Percentiles rank a stretch among this genome's conserved stretches.
Conservation (phyloP, 257 asterid genomes). For the Solanum phureja region DNA sequence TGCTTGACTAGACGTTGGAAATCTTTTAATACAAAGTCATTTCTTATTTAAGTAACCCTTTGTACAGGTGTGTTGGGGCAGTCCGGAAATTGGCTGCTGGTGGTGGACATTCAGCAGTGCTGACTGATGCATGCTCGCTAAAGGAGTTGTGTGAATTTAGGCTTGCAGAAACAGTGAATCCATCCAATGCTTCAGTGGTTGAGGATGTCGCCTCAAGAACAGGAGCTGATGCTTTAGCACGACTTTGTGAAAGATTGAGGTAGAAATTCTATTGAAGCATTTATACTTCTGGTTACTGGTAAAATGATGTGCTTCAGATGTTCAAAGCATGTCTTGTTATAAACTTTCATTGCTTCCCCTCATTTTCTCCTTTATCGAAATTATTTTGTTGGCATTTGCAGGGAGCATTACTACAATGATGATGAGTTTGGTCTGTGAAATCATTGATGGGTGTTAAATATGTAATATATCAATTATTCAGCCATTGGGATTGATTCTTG, state of each 20-base stretch:
- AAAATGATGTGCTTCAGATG: not conserved
- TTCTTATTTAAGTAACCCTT: conserved; percentile 1
- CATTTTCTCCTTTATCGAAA: not conserved
- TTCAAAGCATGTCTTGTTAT: not conserved
- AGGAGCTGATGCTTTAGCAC: conserved; percentile 82
- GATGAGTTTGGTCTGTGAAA: conserved; percentile 8
- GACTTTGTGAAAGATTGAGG: conserved; percentile 79
- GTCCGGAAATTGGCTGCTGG: conserved; percentile 90
- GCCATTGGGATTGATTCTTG: not conserved
- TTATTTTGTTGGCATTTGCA: conserved; percentile 15
- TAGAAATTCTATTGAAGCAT: not conserved
- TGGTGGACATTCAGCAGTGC: conserved; percentile 93
- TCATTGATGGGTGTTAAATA: not conserved
- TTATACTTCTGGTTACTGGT: too few species aligned
- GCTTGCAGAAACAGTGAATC: conserved; percentile 59
- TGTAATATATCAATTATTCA: not conserved
- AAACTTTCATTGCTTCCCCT: not conserved
- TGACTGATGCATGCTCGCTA: conserved; percentile 89
- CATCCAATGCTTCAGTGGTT: conserved; percentile 58
- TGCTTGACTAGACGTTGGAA: not conserved
- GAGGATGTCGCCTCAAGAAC: conserved; percentile 79
- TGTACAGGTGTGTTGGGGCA: conserved; percentile 77
- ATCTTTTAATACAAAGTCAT: not conserved
- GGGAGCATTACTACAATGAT: conserved; percentile 42
- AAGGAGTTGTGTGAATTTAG: conserved; percentile 84